phyloP scores from a whole-genome alignment of 345 rosid genomes.

The Lepidium sativum region DNA sequence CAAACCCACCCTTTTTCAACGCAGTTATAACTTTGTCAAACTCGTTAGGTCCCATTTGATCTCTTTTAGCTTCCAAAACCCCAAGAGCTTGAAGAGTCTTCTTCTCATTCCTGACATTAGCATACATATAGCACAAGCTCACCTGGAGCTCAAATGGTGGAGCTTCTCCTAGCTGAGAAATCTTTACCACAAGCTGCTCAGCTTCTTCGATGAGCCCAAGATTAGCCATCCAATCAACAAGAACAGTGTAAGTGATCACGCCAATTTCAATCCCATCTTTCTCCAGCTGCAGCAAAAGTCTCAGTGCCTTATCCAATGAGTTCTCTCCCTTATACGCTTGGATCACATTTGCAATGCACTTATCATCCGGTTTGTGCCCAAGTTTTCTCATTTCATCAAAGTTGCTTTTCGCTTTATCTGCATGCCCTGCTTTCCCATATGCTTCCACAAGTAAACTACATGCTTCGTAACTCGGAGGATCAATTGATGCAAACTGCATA shows the following conservation, averaged over 20 bases:
- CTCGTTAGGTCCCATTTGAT: slow-evolving; percentile 42
- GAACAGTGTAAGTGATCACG: slow-evolving; percentile 51
- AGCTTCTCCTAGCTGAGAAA: slow-evolving; percentile 68
- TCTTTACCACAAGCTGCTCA: slow-evolving; percentile 62
- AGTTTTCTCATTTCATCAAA: slow-evolving; percentile 49
- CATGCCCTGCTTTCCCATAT: slow-evolving; percentile 35
- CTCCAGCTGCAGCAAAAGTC: slow-evolving; percentile 64
- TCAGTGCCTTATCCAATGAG: slow-evolving; percentile 63
- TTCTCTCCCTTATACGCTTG: slow-evolving; percentile 53
- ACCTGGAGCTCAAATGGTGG: slow-evolving; percentile 60
- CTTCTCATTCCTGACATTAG: slow-evolving; percentile 53
- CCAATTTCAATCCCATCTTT: slow-evolving; percentile 78
- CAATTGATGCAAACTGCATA: slow-evolving; percentile 37
- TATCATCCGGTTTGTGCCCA: slow-evolving; percentile 62
- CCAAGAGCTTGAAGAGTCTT: slow-evolving; percentile 76
- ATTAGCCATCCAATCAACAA: slow-evolving; percentile 69
- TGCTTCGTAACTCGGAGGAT: slow-evolving; percentile 36
- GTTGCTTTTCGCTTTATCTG: slow-evolving; percentile 48
- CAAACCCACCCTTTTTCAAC: slow-evolving; percentile 55
- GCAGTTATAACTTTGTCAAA: slow-evolving; percentile 55
- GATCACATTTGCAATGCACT: slow-evolving; percentile 51
- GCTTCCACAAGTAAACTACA: slow-evolving; percentile 60
- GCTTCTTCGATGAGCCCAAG: slow-evolving; percentile 74
- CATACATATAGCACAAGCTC: slow-evolving; percentile 77
- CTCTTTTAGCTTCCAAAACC: slow-evolving; percentile 42